Percentiles rank a stretch among this genome's conserved stretches.
Conservation (phyloP, 1,139 yeast species). For the Hyphopichia pseudoburtonii region DNA sequence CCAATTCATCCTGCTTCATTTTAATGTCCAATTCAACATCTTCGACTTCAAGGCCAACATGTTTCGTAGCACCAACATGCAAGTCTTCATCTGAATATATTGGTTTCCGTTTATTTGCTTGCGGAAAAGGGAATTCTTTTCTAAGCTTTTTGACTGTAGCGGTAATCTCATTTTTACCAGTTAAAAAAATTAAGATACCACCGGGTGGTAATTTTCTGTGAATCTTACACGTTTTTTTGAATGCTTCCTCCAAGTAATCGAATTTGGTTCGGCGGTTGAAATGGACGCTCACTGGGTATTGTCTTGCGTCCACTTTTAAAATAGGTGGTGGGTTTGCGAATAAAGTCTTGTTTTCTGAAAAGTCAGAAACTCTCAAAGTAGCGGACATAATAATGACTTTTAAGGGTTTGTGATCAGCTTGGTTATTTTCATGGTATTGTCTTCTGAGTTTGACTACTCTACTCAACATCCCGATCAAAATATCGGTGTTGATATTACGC, state of each 20-base stretch:
- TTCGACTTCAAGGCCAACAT: conserved; percentile 79
- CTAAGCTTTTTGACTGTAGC: conserved; percentile 69
- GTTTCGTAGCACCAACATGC: conserved; percentile 55
- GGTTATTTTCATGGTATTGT: conserved; percentile 48
- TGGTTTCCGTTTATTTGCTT: conserved; percentile 18
- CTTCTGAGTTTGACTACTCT: conserved; percentile 80
- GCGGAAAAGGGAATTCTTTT: conserved; percentile 64
- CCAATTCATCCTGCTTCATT: conserved; percentile 27
- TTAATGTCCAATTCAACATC: conserved; percentile 79
- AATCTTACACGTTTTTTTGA: conserved; percentile 79
- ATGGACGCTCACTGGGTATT: conserved; percentile 90
- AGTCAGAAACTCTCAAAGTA: conserved; percentile 88
- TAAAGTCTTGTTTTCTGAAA: conserved; percentile 73
- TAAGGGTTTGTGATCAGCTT: conserved; percentile 53
- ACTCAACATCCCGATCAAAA: conserved; percentile 89
- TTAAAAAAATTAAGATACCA: conserved; percentile 85
- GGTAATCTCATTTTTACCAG: conserved; percentile 92
- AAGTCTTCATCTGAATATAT: conserved; percentile 29
- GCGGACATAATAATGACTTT: conserved; percentile 90
- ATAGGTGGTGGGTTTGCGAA: conserved; percentile 87
- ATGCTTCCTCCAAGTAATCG: conserved; percentile 86
- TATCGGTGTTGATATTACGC: conserved; percentile 92
- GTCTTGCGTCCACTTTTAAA: conserved; percentile 89
- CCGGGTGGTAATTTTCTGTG: conserved; percentile 90
- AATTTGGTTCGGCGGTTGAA: conserved; percentile 77